These are phyloP conservation scores for Rheum nobile DNA, from an alignment of 148 eudicot species.

Conservation along the genomic window DNA sequence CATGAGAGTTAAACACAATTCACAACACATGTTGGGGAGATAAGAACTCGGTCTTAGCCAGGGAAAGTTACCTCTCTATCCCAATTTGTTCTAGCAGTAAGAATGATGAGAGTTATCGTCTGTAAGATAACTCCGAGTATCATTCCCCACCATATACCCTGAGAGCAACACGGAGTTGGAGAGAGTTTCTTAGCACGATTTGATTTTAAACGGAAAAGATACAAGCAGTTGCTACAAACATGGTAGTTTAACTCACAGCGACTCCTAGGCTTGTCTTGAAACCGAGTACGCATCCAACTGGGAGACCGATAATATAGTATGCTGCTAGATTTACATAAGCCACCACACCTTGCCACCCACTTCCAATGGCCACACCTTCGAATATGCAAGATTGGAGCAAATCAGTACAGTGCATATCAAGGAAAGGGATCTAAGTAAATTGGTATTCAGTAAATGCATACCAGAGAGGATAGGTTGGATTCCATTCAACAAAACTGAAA, in stretches of 20 bases:
- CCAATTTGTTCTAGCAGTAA: slow-evolving; percentile 19
- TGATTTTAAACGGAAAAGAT: background rate
- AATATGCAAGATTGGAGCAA: background rate
- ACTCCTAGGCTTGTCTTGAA: slow-evolving; percentile 28
- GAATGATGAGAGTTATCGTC: slow-evolving; percentile 8
- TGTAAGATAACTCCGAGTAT: slow-evolving; percentile 14
- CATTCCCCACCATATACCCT: slow-evolving; percentile 24
- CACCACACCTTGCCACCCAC: slow-evolving; percentile 43
- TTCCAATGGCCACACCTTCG: slow-evolving; percentile 41
- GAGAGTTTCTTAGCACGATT: background rate
- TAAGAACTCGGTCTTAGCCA: background rate
- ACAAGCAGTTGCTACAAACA: background rate
- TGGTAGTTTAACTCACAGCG: background rate
- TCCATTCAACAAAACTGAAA: slow-evolving; percentile 24
- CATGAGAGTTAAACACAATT: background rate
- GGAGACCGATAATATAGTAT: slow-evolving; percentile 34
- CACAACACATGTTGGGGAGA: background rate
- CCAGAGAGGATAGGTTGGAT: slow-evolving; percentile 33
- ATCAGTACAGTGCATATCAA: background rate
- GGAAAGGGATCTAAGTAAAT: background rate
- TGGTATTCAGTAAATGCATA: background rate
- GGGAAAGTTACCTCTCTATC: slow-evolving; percentile 5
- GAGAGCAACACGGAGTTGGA: background rate
- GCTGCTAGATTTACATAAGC: slow-evolving; percentile 31
- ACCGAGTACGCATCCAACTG: slow-evolving; percentile 26